Evolutionary conservation across 2,329 filamentous ascomycete genomes (phyloP).

Genomic region (Zymoseptoria passerinii): DNA sequence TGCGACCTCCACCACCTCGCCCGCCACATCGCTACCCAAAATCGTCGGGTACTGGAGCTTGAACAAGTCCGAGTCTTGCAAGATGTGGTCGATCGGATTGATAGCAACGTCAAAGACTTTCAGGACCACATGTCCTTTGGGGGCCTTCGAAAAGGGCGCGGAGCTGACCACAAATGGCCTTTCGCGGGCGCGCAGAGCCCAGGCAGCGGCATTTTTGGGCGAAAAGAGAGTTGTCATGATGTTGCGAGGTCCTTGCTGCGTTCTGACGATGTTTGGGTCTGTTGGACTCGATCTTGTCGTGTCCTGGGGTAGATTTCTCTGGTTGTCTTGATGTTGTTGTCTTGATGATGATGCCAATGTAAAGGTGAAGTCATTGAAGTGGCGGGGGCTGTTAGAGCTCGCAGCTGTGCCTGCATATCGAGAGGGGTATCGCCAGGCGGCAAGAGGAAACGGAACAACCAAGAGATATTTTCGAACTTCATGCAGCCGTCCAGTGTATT

Average conservation of each 20-base stretch:
- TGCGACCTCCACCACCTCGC: slow-evolving; percentile 41
- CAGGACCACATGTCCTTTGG: slow-evolving; percentile 32
- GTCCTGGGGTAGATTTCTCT: too few species aligned
- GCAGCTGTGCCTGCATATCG: background rate
- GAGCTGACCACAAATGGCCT: slow-evolving; percentile 28
- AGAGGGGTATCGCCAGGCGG: background rate
- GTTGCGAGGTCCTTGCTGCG: too few species aligned
- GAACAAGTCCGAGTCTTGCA: slow-evolving; percentile 27
- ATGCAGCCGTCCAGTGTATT: background rate
- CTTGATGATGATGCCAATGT: background rate
- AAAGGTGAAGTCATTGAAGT: background rate
- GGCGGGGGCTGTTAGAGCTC: background rate
- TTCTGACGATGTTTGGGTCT: too few species aligned
- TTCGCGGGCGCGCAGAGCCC: slow-evolving; percentile 27
- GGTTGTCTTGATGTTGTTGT: background rate
- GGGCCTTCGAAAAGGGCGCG: slow-evolving; percentile 32
- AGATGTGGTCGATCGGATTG: slow-evolving; percentile 37
- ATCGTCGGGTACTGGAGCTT: slow-evolving; percentile 30
- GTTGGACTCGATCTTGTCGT: too few species aligned
- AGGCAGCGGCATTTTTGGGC: slow-evolving; percentile 30
- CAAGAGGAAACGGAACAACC: background rate
- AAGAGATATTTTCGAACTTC: background rate
- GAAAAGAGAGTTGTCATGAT: background rate
- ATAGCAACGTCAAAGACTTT: slow-evolving; percentile 34
- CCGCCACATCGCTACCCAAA: slow-evolving; percentile 38